Percentiles rank a stretch among this genome's conserved stretches.
Conservation (phyloP, 2,329 filamentous ascomycete genomes). For the Intubia oerlemansii region DNA sequence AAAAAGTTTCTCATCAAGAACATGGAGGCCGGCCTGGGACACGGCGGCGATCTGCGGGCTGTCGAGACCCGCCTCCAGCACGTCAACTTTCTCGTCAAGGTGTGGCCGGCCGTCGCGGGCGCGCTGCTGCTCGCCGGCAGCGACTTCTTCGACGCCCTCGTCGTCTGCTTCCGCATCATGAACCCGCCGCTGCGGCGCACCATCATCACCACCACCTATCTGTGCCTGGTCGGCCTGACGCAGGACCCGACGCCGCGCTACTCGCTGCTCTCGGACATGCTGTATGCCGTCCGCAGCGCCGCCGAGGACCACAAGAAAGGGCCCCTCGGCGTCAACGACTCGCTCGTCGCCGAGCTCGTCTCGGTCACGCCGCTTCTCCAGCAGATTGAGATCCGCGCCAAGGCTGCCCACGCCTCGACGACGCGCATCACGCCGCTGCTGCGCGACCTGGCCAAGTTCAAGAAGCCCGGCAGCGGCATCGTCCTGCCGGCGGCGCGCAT, state of each 20-base stretch:
- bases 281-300: conserved; percentile 58
- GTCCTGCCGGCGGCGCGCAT: conserved; percentile 25
- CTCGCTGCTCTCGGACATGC: conserved; percentile 58
- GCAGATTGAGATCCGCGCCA: conserved; percentile 33
- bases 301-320: conserved; percentile 41
- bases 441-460: conserved; percentile 35
- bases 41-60: conserved; percentile 23
- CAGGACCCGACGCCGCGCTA: conserved; percentile 45
- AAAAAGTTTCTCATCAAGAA: conserved; percentile 41
- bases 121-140: conserved; percentile 59
- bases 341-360: conserved; percentile 62
- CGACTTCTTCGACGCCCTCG: conserved; percentile 66
- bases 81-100: conserved; percentile 42
- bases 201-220: conserved; percentile 52
- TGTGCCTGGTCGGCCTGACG: conserved; percentile 51
- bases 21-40: conserved; percentile 39
- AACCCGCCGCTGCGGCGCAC: conserved; percentile 41
- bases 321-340: conserved; percentile 36
- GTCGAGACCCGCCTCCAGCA: conserved; percentile 32
- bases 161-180: conserved; percentile 40
- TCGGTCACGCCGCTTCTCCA: conserved; percentile 58
- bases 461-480: conserved; percentile 28
- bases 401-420: conserved; percentile 21
- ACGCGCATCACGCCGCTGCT: conserved; percentile 39
- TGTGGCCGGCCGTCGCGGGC: conserved; percentile 33